These are phyloP conservation scores for Candida michaelii DNA, from an alignment of 805 yeast species.

Conservation along the genomic window DNA sequence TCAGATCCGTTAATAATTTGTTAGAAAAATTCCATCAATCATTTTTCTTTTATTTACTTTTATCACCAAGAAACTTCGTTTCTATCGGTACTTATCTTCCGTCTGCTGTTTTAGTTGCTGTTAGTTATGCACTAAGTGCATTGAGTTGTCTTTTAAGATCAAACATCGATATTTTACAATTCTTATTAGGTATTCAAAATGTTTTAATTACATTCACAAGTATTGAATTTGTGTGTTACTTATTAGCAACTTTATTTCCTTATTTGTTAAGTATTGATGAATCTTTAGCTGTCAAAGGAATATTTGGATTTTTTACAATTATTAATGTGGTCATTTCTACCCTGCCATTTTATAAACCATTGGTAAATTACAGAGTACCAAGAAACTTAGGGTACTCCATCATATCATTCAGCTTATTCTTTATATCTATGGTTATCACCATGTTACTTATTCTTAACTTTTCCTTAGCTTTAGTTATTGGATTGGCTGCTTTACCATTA, in stretches of 20 bases:
- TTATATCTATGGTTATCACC: conserved; percentile 65
- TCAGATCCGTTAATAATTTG: conserved; percentile 86
- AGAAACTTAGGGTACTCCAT: conserved; percentile 24
- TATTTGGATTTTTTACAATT: conserved; percentile 19
- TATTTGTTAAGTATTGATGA: conserved; percentile 15
- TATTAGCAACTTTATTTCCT: conserved; percentile 28
- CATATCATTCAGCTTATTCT: conserved; percentile 50
- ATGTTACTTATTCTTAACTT: conserved; percentile 81
- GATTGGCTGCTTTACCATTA: conserved; percentile 73
- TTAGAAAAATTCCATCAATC: conserved; percentile 97
- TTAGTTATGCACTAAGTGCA: conserved; percentile 68
- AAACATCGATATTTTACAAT: conserved; percentile 24
- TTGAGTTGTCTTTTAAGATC: conserved; percentile 53
- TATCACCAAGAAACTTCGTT: conserved; percentile 78
- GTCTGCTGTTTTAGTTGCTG: conserved; percentile 70
- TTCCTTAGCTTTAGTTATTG: conserved; percentile 71
- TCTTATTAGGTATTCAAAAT: conserved; percentile 22
- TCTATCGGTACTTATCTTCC: conserved; percentile 94
- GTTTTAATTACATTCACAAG: conserved; percentile 28
- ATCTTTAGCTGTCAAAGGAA: conserved; percentile 15
- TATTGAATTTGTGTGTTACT: conserved; percentile 25
- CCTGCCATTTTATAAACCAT: conserved; percentile 14
- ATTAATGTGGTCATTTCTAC: conserved; percentile 17
- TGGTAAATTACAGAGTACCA: conserved; percentile 13
- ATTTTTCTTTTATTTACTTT: conserved; percentile 83